Conservation (phyloP, 768 basidiomycete species). For the Exidia glandulosa region DNA sequence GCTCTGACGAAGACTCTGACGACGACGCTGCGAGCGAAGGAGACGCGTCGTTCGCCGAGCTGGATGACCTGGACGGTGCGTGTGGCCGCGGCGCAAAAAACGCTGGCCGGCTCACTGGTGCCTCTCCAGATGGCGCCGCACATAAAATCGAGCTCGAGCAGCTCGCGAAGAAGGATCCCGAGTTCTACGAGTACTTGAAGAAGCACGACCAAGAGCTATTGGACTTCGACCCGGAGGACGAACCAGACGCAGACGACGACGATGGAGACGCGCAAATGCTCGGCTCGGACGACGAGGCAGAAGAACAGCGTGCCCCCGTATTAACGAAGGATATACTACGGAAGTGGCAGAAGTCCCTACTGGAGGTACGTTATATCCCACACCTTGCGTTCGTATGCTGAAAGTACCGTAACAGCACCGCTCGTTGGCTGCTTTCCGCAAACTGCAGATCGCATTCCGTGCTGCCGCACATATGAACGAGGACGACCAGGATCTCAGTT, state of each 20-base stretch:
- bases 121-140: constrained; percentile 44
- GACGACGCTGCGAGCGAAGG: constrained; percentile 34
- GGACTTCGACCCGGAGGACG: constrained; percentile 49
- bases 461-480: constrained; percentile 86
- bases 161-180: constrained; percentile 93
- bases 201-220: constrained; percentile 92
- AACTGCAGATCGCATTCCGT: constrained; percentile 81
- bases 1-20: constrained; percentile 6
- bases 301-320: constrained; percentile 32
- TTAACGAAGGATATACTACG: constrained; percentile 61
- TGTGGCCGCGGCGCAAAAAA: neutral
- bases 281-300: constrained; percentile 35
- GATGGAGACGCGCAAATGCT: constrained; percentile 37
- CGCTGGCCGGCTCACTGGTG: neutral
- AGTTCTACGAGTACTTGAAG: constrained; percentile 95
- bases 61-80: constrained; percentile 67
- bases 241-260: constrained; percentile 29
- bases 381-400: no score
- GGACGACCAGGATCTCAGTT: constrained; percentile 66
- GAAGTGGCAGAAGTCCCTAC: constrained; percentile 80
- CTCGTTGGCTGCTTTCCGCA: constrained; percentile 74
- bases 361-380: constrained; percentile 46
- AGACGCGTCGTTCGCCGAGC: constrained; percentile 59
- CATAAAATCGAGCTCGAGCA: constrained; percentile 79
- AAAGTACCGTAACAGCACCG: constrained; percentile 43